Percentiles rank a stretch among this genome's conserved stretches.
Evolutionary conservation across 1,284 basidiomycete species (phyloP).

Genomic region (Grifola frondosa): DNA sequence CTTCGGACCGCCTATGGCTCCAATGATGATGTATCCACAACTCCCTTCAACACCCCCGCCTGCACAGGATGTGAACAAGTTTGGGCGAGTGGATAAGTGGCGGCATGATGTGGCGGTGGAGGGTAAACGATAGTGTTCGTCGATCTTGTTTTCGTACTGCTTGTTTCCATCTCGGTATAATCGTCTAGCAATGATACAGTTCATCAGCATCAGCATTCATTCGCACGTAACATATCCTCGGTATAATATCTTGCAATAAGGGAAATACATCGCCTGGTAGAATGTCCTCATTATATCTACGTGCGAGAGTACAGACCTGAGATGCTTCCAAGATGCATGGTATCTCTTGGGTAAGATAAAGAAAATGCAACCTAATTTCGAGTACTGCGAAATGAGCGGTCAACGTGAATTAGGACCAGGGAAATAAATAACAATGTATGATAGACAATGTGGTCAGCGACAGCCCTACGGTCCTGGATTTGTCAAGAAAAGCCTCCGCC

Average conservation of each 20-base stretch:
- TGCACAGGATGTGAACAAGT: slow-evolving; percentile 61
- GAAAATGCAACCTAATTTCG: too few relatives aligned
- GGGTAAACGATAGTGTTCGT: slow-evolving; percentile 36
- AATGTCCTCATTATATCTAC: slow-evolving; percentile 22
- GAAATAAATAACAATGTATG: slow-evolving; percentile 16
- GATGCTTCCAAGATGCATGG: slow-evolving; percentile 18
- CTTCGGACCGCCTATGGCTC: slow-evolving; percentile 52
- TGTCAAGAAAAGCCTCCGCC: slow-evolving; percentile 66
- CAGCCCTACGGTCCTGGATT: slow-evolving; percentile 48
- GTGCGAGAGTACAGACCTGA: slow-evolving; percentile 13
- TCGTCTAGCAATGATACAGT: slow-evolving; percentile 23
- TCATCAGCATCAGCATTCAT: background rate
- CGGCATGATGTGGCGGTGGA: slow-evolving; percentile 73
- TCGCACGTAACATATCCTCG: slow-evolving; percentile 10
- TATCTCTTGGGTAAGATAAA: slow-evolving; percentile 14
- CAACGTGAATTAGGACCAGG: slow-evolving; percentile 1
- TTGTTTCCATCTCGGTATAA: slow-evolving; percentile 10
- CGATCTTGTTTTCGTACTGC: background rate
- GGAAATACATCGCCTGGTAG: slow-evolving; percentile 31
- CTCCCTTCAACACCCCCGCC: slow-evolving; percentile 54
- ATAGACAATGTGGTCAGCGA: background rate
- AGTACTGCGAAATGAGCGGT: slow-evolving; percentile 11
- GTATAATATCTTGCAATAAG: slow-evolving; percentile 22
- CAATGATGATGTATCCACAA: slow-evolving; percentile 54
- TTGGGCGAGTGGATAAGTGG: slow-evolving; percentile 73